Percentiles rank a stretch among this genome's conserved stretches.
Conservation (phyloP, 2,329 filamentous ascomycete species). For the Fusarium tjaetaba region DNA sequence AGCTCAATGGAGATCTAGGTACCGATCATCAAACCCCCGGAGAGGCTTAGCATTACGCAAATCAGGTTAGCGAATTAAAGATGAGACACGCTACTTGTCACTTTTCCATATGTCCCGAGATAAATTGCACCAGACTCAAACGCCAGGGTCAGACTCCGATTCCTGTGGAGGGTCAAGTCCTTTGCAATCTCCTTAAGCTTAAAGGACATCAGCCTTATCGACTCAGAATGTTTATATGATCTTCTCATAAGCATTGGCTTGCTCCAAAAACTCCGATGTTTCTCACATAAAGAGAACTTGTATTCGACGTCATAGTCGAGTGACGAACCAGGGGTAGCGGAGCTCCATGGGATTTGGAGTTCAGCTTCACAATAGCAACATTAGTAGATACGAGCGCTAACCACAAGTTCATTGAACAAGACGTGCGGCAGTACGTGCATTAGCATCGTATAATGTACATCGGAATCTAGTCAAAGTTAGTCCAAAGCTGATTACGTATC, state of each 20-base stretch:
- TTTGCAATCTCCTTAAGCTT: constrained; percentile 17
- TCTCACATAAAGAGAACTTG: background rate
- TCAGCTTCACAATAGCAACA: background rate
- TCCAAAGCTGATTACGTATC: background rate
- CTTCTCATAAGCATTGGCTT: background rate
- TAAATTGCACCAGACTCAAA: constrained; percentile 5
- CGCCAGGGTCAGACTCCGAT: constrained; percentile 4
- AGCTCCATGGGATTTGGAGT: background rate
- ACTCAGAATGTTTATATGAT: background rate
- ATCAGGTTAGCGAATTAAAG: constrained; percentile 27
- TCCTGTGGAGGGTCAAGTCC: background rate
- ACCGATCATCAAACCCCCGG: constrained; percentile 3
- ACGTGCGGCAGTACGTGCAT: background rate
- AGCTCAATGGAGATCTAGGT: constrained; percentile 8
- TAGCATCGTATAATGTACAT: background rate
- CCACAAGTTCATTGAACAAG: background rate
- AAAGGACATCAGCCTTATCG: constrained; percentile 23
- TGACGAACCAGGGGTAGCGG: background rate
- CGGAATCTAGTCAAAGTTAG: background rate
- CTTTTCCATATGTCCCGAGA: constrained; percentile 11
- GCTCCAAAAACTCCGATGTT: background rate
- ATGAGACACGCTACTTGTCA: constrained; percentile 33
- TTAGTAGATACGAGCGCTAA: background rate
- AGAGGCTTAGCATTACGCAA: constrained; percentile 25
- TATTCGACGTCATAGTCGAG: constrained; percentile 16